phyloP scores from a whole-genome alignment of 1,284 basidiomycete genomes.

The Volvariella volvacea region DNA sequence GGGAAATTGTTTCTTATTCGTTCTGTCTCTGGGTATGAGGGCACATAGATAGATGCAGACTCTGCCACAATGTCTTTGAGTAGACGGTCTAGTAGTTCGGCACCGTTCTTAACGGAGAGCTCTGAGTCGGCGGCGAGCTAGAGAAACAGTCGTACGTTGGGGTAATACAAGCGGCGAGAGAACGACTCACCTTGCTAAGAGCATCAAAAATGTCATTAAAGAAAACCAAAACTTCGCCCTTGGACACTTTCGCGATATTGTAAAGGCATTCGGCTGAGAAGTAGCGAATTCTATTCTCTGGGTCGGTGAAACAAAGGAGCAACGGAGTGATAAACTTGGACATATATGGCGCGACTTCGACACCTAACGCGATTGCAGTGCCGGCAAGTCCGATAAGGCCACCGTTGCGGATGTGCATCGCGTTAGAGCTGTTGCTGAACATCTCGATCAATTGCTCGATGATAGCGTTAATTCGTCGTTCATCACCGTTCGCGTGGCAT shows the following conservation, averaged over 20 bases:
- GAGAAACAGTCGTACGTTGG: conserved; percentile 2
- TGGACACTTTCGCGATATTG: conserved; percentile 98
- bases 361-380: conserved; percentile 91
- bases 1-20: conserved; percentile 48
- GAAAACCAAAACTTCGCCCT: conserved; percentile 94
- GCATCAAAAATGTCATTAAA: conserved; percentile 99
- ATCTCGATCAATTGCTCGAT: conserved; percentile 94
- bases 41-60: conserved; percentile 92
- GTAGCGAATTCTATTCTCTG: conserved; percentile 93
- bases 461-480: conserved; percentile 78
- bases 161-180: conserved; percentile 4
- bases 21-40: conserved; percentile 78
- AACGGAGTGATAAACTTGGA: conserved; percentile 88
- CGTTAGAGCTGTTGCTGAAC: conserved; percentile 77
- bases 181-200: conserved; percentile 76
- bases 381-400: conserved; percentile 96
- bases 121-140: conserved; percentile 97
- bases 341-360: conserved; percentile 91
- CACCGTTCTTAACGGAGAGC: conserved; percentile 96
- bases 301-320: conserved; percentile 90
- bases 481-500: conserved; percentile 75
- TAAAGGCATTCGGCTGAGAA: conserved; percentile 98
- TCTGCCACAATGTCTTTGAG: conserved; percentile 98
- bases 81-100: conserved; percentile 94
- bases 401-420: conserved; percentile 88